phyloP scores from a whole-genome alignment of 257 asterid genomes.

The Leonotis leonurus region DNA sequence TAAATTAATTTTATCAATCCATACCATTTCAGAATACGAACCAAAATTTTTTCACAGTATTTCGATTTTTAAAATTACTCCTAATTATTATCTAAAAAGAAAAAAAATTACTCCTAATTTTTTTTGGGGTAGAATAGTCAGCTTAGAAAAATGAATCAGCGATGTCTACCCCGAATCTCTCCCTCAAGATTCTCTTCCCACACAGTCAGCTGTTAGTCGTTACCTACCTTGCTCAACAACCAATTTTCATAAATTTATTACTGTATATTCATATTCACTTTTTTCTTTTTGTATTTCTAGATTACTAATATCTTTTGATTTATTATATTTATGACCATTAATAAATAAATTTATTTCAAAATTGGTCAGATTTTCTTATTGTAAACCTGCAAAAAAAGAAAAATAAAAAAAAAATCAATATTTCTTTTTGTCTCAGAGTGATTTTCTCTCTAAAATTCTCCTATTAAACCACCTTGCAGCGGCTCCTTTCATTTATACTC shows the following conservation, averaged over 20 bases:
- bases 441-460: neutral
- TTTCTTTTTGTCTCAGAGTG: neutral
- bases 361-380: neutral
- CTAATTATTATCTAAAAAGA: neutral
- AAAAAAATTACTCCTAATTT: too few species aligned
- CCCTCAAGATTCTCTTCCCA: neutral
- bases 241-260: neutral
- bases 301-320: neutral
- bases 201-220: neutral
- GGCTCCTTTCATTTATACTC: neutral
- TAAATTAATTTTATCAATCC: too few species aligned
- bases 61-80: too few species aligned
- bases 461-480: neutral
- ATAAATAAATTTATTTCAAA: neutral
- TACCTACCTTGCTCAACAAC: conserved; percentile 3
- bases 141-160: neutral
- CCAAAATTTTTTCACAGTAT: too few species aligned
- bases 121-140: neutral
- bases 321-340: neutral
- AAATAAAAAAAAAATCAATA: neutral
- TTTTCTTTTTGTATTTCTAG: too few species aligned
- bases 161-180: neutral
- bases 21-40: too few species aligned
- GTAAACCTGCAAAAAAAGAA: too few species aligned
- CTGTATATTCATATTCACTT: too few species aligned